These are phyloP conservation scores for Tetracladium maxilliforme DNA, from an alignment of 2,329 filamentous ascomycete species.

Conservation along the genomic window DNA sequence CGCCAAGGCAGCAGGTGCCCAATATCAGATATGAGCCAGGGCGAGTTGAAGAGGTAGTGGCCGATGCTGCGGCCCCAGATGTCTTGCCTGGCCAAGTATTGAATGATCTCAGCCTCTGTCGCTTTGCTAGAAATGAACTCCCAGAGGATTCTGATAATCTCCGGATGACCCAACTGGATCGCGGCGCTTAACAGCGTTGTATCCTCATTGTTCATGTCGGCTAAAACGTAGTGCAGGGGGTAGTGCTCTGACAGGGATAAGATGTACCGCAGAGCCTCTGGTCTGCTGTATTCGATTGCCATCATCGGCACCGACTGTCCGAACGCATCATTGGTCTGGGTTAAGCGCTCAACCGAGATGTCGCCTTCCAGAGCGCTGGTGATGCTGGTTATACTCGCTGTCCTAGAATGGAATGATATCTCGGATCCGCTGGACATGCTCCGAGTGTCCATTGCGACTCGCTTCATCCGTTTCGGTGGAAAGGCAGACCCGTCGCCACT, in stretches of 20 bases:
- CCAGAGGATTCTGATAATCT: slow-evolving; percentile 62
- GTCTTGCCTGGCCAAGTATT: slow-evolving; percentile 67
- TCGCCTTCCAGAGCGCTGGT: slow-evolving; percentile 69
- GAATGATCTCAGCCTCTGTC: slow-evolving; percentile 37
- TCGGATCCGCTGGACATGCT: slow-evolving; percentile 81
- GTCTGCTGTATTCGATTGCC: slow-evolving; percentile 60
- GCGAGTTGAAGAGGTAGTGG: slow-evolving; percentile 94
- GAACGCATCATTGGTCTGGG: slow-evolving; percentile 51
- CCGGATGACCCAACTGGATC: slow-evolving; percentile 66
- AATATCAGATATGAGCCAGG: slow-evolving; percentile 62
- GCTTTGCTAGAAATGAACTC: slow-evolving; percentile 48
- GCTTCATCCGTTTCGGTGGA: slow-evolving; percentile 43
- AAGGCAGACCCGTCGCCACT: slow-evolving; percentile 12
- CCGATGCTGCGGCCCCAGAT: slow-evolving; percentile 75
- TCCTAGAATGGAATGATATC: slow-evolving; percentile 67
- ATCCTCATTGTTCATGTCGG: slow-evolving; percentile 79
- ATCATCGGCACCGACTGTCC: slow-evolving; percentile 86
- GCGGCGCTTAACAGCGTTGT: slow-evolving; percentile 83
- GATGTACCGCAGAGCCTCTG: slow-evolving; percentile 64
- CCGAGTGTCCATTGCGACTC: slow-evolving; percentile 74
- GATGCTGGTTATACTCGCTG: slow-evolving; percentile 63
- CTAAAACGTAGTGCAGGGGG: slow-evolving; percentile 52
- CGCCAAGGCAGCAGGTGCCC: slow-evolving; percentile 74
- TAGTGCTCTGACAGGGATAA: slow-evolving; percentile 67
- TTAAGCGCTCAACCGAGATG: slow-evolving; percentile 64